Evolutionary conservation across 768 basidiomycete species (phyloP), one percentile per base, ranked within the genome.

Genomic region (Naganishia antarctica): DNA sequence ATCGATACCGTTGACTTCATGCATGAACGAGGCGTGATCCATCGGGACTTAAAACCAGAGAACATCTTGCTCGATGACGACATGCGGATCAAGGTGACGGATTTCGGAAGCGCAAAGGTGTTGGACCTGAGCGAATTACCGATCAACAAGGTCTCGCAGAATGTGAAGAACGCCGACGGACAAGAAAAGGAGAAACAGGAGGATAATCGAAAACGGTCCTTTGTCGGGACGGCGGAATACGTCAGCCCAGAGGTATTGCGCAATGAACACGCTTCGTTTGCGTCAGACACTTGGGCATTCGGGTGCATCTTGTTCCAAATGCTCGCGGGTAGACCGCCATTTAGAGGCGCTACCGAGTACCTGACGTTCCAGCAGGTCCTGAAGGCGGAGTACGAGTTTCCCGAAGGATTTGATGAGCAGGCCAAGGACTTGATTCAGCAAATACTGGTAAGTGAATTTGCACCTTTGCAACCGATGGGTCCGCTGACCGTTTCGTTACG

Each of bases 271-370:
- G n/a, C n/a, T n/a, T n/a, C n/a, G n/a, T n/a, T n/a, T n/a, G n/a
- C n/a, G n/a, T n/a, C n/a, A n/a, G 96, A 99, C 77, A 82, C 91
- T 11, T 99, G 96, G 94, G 90, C 92, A 4, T 82, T 97, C 26
- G 96, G 92, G 1, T 97, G 94, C 78, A 87, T 97, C 46, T 78
- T 99, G 23, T 98, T 85, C 78, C 93, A 97, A 76, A 87, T 97
- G 82, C 86, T 97, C 58, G 84, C 88, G 13, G 94, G 93, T 41
- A 84, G 84, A 44, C 93, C 93, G 69, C 89, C 92, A 1, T 99
- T 99, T 80, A 84, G 89, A 67, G 92, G 88, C 4, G 75, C 75
- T 13, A 91, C 92, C 0, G 91, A 97, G 65, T 97, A 93, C 73
- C 84, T 97, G 65, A 96, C 89, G 32, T 93, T 91, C 84, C 88